Conservation (phyloP, 495 filamentous ascomycete species). For the Penicillium longicatenatum region DNA sequence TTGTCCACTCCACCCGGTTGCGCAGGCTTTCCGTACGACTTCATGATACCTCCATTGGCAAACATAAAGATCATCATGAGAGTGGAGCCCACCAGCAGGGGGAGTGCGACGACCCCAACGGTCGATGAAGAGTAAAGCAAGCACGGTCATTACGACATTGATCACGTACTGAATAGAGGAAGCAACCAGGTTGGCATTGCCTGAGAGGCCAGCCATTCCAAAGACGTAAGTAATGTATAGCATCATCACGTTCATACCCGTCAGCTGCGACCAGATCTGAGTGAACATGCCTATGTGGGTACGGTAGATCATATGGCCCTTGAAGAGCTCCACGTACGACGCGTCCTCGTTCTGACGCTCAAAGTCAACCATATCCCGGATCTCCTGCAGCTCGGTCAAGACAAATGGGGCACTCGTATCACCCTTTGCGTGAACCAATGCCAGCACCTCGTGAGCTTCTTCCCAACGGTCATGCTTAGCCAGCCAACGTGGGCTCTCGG, state of each 20-base stretch:
- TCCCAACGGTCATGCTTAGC: conserved; percentile 72
- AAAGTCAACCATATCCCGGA: conserved; percentile 68
- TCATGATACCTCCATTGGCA: conserved; percentile 71
- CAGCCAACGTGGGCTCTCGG: conserved; percentile 76
- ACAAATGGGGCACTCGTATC: conserved; percentile 63
- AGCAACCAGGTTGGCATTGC: conserved; percentile 58
- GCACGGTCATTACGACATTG: conserved; percentile 55
- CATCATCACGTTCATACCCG: conserved; percentile 89
- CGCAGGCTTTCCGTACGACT: conserved; percentile 49
- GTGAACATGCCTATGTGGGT: conserved; percentile 75
- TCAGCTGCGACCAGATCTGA: conserved; percentile 83
- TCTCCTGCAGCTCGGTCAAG: conserved; percentile 66
- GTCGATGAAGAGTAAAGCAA: conserved; percentile 60
- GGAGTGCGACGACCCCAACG: conserved; percentile 67
- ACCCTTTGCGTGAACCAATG: conserved; percentile 65
- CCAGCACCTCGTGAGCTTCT: conserved; percentile 61
- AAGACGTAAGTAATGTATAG: conserved; percentile 67
- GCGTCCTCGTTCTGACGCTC: conserved; percentile 64
- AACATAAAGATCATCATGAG: conserved; percentile 71
- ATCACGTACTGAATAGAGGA: conserved; percentile 77
- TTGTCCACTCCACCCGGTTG: conserved; percentile 49
- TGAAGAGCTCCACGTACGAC: conserved; percentile 69
- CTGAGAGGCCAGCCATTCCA: conserved; percentile 66
- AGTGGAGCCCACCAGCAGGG: conserved; percentile 60
- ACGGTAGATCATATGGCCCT: conserved; percentile 71